A percentile compares a stretch with the other conserved stretches of the same genome.
These are phyloP conservation scores for Terfezia boudieri DNA, from an alignment of 495 filamentous ascomycete species.

Conservation along the genomic window DNA sequence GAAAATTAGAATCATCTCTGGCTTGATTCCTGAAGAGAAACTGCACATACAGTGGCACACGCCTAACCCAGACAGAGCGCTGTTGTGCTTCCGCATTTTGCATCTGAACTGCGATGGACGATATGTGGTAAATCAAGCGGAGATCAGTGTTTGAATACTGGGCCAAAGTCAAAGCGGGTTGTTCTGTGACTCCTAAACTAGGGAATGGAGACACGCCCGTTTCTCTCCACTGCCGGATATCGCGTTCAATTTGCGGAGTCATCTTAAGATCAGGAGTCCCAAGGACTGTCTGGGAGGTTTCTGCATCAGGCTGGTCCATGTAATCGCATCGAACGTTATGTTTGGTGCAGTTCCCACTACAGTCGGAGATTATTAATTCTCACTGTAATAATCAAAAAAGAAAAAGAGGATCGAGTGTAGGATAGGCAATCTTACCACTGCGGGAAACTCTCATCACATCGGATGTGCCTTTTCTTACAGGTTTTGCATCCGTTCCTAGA, in stretches of 20 bases:
- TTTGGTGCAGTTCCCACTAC: conserved; percentile 90
- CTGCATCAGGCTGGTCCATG: conserved; percentile 53
- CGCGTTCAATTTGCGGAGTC: conserved; percentile 32
- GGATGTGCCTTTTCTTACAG: conserved; percentile 91
- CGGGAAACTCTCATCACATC: conserved; percentile 91
- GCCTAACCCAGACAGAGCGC: conserved; percentile 76
- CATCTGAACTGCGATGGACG: conserved; percentile 64
- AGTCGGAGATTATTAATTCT: conserved; percentile 16
- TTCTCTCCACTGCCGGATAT: conserved; percentile 60
- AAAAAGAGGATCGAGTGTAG: conserved; percentile 2
- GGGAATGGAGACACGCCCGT: conserved; percentile 77
- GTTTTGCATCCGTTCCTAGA: conserved; percentile 93
- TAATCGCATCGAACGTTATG: conserved; percentile 97
- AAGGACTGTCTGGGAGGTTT: conserved; percentile 37
- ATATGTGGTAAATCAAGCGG: conserved; percentile 76
- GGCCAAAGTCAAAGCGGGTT: conserved; percentile 39
- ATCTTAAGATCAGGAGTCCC: conserved; percentile 62
- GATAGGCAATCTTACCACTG: conserved; percentile 49
- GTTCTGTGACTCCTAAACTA: conserved; percentile 46
- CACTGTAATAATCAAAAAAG: not conserved
- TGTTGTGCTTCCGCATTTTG: conserved; percentile 49
- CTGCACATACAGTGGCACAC: conserved; percentile 54
- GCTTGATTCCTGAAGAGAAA: not conserved
- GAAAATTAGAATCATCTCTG: conserved; percentile 13
- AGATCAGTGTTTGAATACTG: conserved; percentile 52